Base-by-base conservation (phyloP, 2,329 filamentous ascomycete genomes). In the Apiospora sp. region DNA sequence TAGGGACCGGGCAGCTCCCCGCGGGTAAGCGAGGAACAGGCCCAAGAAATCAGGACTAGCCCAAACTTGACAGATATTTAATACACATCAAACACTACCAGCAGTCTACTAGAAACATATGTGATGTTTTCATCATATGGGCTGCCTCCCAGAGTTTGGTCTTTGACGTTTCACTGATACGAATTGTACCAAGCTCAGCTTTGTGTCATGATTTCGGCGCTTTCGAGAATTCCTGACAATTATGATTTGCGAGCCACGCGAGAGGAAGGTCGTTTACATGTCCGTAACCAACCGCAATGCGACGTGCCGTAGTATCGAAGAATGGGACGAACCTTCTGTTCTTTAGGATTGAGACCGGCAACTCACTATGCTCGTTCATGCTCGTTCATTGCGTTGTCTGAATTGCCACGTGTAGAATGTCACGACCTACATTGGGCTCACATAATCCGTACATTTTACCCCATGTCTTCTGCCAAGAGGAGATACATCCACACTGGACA, bases 31-130 rank as follows among this genome's bases (percentile, higher is more conserved):
- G 34, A 64, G 3, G 19, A 22, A 24, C 30, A 41, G 19, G 14
- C 12, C 22, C 58, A 41, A n/a, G 34, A 41, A 16, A 61, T 19
- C 3, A 14, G 54, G 54, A 19, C 30, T n/a, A 64, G 58, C 34
- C 58, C 34, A n/a, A 41, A 64, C 58, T 41, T 37, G 58, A 64
- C 41, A 64, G 58, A 64, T 64, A 64, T 22, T 64, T 64, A 64
- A 64, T 64, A 22, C 30, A 64, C 34, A 24, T 24, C 58, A 64
- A 64, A 64, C 58, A 64, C 41, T 41, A 10, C 22, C 10, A 4
- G 54, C 14, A 61, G 24, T 61, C 4, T 8, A 34, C 54, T 61
- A 16, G 54, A 37, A 61, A 12, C 12, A 22, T 22, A 7, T 10
- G 22, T 13, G 34, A 41, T 41, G 3, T n/a, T 41, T 10, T 12